These are phyloP conservation scores for Xylaria palmicola DNA, from an alignment of 495 filamentous ascomycete species.

Conservation along the genomic window DNA sequence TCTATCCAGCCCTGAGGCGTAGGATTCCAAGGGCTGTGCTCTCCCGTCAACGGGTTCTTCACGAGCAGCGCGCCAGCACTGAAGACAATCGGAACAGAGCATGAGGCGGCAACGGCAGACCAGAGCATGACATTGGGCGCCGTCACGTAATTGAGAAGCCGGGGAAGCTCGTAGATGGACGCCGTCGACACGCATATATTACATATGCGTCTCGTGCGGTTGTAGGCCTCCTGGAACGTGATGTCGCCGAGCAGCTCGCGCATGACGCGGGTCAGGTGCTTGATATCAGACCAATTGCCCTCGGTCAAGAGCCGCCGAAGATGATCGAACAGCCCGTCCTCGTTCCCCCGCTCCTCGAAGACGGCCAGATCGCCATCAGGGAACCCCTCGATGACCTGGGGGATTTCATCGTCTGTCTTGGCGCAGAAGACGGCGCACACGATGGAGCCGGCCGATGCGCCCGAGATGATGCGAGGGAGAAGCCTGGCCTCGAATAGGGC, in stretches of 20 bases:
- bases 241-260: slow-evolving; percentile 75
- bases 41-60: slow-evolving; percentile 81
- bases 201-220: slow-evolving; percentile 81
- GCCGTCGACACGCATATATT: slow-evolving; percentile 92
- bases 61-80: slow-evolving; percentile 70
- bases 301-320: slow-evolving; percentile 74
- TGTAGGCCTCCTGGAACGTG: slow-evolving; percentile 95
- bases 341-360: slow-evolving; percentile 71
- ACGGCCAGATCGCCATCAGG: slow-evolving; percentile 80
- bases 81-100: slow-evolving; percentile 88
- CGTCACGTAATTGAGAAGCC: slow-evolving; percentile 88
- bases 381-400: slow-evolving; percentile 67
- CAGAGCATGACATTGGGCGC: slow-evolving; percentile 93
- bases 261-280: slow-evolving; percentile 78
- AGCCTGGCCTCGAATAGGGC: slow-evolving; percentile 71
- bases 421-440: slow-evolving; percentile 85
- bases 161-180: slow-evolving; percentile 80
- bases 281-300: slow-evolving; percentile 80
- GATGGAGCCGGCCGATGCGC: slow-evolving; percentile 92
- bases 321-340: slow-evolving; percentile 67
- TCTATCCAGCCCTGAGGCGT: slow-evolving; percentile 84
- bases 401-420: slow-evolving; percentile 81
- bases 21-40: slow-evolving; percentile 78
- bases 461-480: slow-evolving; percentile 88
- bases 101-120: slow-evolving; percentile 94